Percentiles rank a stretch among this genome's conserved stretches.
Conservation (phyloP, 1,139 yeast genomes). For the Scheffersomyces insectosa region DNA sequence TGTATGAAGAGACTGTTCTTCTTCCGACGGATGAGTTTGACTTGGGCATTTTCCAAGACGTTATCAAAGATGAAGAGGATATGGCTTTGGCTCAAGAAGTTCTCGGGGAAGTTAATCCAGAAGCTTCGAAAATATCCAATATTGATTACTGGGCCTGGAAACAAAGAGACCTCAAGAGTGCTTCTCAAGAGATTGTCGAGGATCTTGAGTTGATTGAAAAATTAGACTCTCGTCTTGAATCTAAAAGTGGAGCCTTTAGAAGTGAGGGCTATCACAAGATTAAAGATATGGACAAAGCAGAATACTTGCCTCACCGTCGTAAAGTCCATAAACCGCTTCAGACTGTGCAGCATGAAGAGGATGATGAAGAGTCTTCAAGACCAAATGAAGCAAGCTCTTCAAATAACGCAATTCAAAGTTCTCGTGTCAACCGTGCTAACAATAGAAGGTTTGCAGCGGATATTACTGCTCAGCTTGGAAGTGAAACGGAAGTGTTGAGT, state of each 20-base stretch:
- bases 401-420: constrained; percentile 49
- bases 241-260: constrained; percentile 62
- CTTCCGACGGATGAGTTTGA: constrained; percentile 34
- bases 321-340: constrained; percentile 54
- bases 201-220: constrained; percentile 29
- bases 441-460: constrained; percentile 91
- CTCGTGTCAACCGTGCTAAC: constrained; percentile 85
- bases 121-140: constrained; percentile 34
- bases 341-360: constrained; percentile 59
- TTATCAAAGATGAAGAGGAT: constrained; percentile 78
- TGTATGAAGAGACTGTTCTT: constrained; percentile 44
- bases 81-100: constrained; percentile 50
- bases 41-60: constrained; percentile 50
- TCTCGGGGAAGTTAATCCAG: constrained; percentile 27
- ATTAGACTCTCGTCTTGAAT: constrained; percentile 41
- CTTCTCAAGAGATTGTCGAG: constrained; percentile 26
- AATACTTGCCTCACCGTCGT: constrained; percentile 77
- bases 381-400: constrained; percentile 4
- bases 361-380: constrained; percentile 24
- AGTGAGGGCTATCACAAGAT: constrained; percentile 77
- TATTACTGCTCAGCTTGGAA: constrained; percentile 79
- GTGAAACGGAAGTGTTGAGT: constrained; percentile 78
- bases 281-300: constrained; percentile 69
- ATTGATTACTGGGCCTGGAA: constrained; percentile 73
- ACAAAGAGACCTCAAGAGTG: constrained; percentile 34